Evolutionary conservation across 805 yeast genomes (phyloP), one percentile per base, ranked within the genome.

Genomic region (Priceomyces castillae): DNA sequence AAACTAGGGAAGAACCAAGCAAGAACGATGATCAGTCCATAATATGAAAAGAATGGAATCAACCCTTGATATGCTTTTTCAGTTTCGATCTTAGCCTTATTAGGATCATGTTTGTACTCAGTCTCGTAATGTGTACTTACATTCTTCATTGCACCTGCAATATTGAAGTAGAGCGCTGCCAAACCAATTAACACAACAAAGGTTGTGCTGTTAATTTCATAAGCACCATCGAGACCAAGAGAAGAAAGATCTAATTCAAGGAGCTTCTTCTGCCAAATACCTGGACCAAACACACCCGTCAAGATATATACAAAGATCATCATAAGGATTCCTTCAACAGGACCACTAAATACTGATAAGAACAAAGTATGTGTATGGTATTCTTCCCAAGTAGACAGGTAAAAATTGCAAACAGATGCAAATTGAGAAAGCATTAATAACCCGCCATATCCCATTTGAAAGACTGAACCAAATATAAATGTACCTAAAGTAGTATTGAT

Each of bases 321-420:
- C 65, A 84, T 72, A 50, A 89, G 59, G 22, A 90, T 86, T 2
- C 98, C 98, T 64, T 90, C 98, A 3, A 92, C 97, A 0, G 98
- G 98, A 0, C 98, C 98, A 11, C 95, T 85, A 54, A 88, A 81
- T 48, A 76, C 82, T 28, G 92, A 81, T 41, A 90, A 69, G 61
- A 75, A 90, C 40, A 90, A 70, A 37, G 81, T 82, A 54, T 89
- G 95, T 0, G 97, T 90, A 59, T 90, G 92, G 62, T 80, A 90
- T 60, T 90, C 97, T 65, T 90, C 98, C 97, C 97, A 90, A 0
- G 97, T 90, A 30, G 95, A 83, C 39, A 87, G 61, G 60, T 90
- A 90, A 62, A 90, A 92, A 63, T 90, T 90, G 48, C 84, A 78
- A 41, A 87, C 73, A 2, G 86, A 71, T 3, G 86, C 89, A 60